These are phyloP conservation scores for Peterozyma toletana DNA, from an alignment of 805 yeast genomes.

Conservation along the genomic window DNA sequence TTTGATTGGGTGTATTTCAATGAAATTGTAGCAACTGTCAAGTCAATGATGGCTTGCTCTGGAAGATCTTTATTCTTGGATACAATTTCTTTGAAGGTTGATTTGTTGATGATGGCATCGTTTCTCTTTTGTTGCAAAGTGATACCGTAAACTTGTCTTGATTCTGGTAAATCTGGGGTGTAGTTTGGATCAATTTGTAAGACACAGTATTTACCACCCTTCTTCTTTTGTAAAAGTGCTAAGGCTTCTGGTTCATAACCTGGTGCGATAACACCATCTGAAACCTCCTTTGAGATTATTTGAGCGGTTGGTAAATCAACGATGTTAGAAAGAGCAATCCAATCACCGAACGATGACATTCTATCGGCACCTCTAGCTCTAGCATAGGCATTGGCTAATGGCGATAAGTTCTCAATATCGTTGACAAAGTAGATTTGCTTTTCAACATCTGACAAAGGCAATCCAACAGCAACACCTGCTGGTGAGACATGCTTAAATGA, in stretches of 20 bases:
- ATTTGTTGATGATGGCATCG: conserved; percentile 89
- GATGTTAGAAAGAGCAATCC: conserved; percentile 93
- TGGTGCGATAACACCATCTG: conserved; percentile 99
- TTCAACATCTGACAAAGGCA: conserved; percentile 86
- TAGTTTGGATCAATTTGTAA: conserved; percentile 94
- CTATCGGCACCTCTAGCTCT: conserved; percentile 99
- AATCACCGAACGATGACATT: conserved; percentile 99
- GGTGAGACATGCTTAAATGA: conserved; percentile 98
- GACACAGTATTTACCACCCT: conserved; percentile 95
- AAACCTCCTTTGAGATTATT: conserved; percentile 94
- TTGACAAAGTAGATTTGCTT: conserved; percentile 93
- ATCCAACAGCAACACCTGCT: conserved; percentile 97
- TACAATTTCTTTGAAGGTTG: conserved; percentile 87
- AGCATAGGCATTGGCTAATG: conserved; percentile 96
- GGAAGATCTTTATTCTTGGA: conserved; percentile 81
- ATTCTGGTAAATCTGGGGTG: conserved; percentile 73
- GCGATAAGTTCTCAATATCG: conserved; percentile 91
- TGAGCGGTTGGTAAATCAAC: conserved; percentile 96
- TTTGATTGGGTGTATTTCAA: conserved; percentile 97
- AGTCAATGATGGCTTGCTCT: conserved; percentile 87
- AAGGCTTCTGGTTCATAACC: conserved; percentile 92
- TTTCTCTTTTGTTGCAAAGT: conserved; percentile 95
- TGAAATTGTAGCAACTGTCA: conserved; percentile 96
- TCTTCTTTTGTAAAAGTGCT: conserved; percentile 81
- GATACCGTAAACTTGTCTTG: conserved; percentile 95